Conservation (phyloP, 805 yeast species). For the Priceomyces castillae region DNA sequence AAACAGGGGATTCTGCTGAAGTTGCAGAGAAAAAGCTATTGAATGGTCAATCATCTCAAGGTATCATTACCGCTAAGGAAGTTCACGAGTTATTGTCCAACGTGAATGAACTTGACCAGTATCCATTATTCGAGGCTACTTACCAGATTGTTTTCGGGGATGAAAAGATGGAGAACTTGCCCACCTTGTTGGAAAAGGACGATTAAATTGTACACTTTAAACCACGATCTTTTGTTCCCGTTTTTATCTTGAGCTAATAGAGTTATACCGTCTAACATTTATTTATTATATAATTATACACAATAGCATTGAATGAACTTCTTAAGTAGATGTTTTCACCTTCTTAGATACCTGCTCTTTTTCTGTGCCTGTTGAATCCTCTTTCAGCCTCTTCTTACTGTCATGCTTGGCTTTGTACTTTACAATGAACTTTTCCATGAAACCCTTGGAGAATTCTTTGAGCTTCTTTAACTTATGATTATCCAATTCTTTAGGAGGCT, state of each 20-base stretch:
- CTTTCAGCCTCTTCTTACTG: conserved; percentile 13
- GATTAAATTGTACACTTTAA: neutral
- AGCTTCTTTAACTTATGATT: conserved; percentile 68
- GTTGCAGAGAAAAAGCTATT: conserved; percentile 83
- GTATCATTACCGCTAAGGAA: conserved; percentile 85
- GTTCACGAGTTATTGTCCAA: conserved; percentile 77
- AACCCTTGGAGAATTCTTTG: conserved; percentile 56
- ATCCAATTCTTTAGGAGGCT: conserved; percentile 56
- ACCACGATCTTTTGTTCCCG: neutral
- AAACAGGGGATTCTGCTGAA: conserved; percentile 69
- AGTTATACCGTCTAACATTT: conserved; percentile 1
- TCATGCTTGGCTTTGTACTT: conserved; percentile 44
- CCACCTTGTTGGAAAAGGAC: conserved; percentile 54
- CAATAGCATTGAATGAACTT: neutral
- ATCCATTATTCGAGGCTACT: conserved; percentile 79
- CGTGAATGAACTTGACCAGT: conserved; percentile 56
- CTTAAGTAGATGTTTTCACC: neutral
- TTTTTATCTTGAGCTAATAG: neutral
- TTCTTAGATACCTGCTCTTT: conserved; percentile 1
- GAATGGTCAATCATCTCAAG: conserved; percentile 97
- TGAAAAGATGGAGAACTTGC: conserved; percentile 71
- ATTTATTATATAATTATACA: conserved; percentile 3
- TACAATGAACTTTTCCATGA: conserved; percentile 63
- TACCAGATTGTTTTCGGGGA: conserved; percentile 79
- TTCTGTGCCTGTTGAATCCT: neutral